Percentiles rank a stretch among this genome's conserved stretches.
Conservation (phyloP, 495 filamentous ascomycete species). For the Beverwykella pulmonaria region DNA sequence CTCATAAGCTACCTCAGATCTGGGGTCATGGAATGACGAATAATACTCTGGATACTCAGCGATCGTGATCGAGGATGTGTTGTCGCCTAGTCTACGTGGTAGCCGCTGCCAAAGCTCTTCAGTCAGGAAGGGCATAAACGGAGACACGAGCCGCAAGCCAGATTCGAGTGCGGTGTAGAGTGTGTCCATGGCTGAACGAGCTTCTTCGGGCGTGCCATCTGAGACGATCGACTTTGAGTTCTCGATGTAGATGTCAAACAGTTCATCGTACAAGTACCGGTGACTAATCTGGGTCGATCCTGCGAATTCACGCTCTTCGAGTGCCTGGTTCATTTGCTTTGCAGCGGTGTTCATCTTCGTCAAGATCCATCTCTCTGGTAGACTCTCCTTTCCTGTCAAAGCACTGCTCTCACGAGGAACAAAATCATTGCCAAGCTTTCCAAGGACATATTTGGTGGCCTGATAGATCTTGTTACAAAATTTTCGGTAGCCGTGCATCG, state of each 20-base stretch:
- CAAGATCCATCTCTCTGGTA: constrained; percentile 84
- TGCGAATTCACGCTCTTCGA: constrained; percentile 72
- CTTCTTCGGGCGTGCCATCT: constrained; percentile 56
- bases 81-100: constrained; percentile 63
- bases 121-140: constrained; percentile 12
- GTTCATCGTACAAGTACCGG: constrained; percentile 67
- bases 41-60: constrained; percentile 62
- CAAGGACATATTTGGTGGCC: constrained; percentile 83
- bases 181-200: constrained; percentile 46
- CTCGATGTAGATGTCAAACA: constrained; percentile 72
- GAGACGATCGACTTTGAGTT: constrained; percentile 76
- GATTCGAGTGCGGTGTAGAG: constrained; percentile 68
- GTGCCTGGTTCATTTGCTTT: constrained; percentile 70
- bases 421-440: constrained; percentile 71
- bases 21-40: constrained; percentile 46
- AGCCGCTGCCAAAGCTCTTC: constrained; percentile 61
- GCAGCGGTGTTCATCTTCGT: constrained; percentile 75
- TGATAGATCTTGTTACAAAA: constrained; percentile 97
- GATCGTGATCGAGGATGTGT: constrained; percentile 67
- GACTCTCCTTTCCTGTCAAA: constrained; percentile 64
- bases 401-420: constrained; percentile 56
- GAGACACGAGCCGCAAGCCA: constrained; percentile 38
- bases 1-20: constrained; percentile 54
- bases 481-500: constrained; percentile 78
- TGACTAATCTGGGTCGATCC: constrained; percentile 63